phyloP scores from a whole-genome alignment of 768 basidiomycete genomes.

The Trametes cinnabarina region DNA sequence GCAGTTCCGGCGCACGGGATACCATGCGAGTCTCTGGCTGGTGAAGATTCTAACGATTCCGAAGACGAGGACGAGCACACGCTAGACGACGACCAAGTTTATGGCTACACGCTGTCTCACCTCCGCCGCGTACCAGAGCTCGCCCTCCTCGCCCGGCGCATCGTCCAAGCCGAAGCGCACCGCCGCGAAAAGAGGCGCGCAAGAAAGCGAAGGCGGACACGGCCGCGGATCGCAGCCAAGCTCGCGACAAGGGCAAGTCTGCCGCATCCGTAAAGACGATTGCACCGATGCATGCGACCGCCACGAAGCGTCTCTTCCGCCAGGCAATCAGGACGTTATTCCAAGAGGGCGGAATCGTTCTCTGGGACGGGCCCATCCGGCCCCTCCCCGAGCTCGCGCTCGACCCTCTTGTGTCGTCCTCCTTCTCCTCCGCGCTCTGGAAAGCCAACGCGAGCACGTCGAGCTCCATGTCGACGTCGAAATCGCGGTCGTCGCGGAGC shows the following conservation, averaged over 20 bases:
- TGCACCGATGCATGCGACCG: constrained; percentile 22
- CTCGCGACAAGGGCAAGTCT: neutral
- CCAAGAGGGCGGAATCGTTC: constrained; percentile 69
- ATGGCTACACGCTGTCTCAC: constrained; percentile 71
- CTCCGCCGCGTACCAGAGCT: constrained; percentile 77
- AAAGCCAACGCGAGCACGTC: constrained; percentile 31
- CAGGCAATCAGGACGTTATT: constrained; percentile 63
- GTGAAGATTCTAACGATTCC: neutral
- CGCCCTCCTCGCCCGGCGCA: constrained; percentile 57
- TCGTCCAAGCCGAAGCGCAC: constrained; percentile 60
- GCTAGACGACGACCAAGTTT: constrained; percentile 18
- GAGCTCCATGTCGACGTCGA: neutral
- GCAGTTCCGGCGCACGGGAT: constrained; percentile 32
- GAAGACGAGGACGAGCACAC: constrained; percentile 2
- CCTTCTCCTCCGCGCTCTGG: constrained; percentile 44
- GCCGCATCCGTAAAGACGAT: neutral
- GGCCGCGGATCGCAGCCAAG: neutral
- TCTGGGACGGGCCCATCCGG: constrained; percentile 66
- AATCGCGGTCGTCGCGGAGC: constrained; percentile 17
- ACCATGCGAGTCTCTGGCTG: constrained; percentile 26
- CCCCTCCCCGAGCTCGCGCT: constrained; percentile 27
- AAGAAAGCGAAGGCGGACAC: constrained; percentile 39
- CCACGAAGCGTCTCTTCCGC: constrained; percentile 67
- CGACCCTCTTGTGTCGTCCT: constrained; percentile 25
- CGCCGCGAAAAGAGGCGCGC: constrained; percentile 50